Conservation (phyloP, 495 filamentous ascomycete genomes). For the Aspergillus nanangensis region DNA sequence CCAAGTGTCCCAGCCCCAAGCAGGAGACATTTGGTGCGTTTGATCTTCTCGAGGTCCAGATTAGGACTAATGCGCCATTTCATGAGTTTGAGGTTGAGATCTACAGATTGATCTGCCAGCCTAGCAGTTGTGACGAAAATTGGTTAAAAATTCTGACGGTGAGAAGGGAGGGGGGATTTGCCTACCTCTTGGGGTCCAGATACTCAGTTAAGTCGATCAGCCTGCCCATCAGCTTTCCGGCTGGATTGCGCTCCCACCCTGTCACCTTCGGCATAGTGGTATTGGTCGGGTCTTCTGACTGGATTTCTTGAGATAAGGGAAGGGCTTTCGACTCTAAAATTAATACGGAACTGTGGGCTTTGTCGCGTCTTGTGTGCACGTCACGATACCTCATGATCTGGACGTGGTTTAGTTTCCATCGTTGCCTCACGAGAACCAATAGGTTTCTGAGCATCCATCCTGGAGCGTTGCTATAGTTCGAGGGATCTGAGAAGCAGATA, state of each 20-base stretch:
- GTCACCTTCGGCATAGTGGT: slow-evolving; percentile 77
- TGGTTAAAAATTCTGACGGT: too few species aligned
- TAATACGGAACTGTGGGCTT: slow-evolving; percentile 75
- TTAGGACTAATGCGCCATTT: slow-evolving; percentile 94
- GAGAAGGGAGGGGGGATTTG: neutral
- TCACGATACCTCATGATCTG: slow-evolving; percentile 92
- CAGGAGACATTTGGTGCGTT: slow-evolving; percentile 84
- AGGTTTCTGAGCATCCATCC: slow-evolving; percentile 93
- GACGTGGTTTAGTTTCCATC: slow-evolving; percentile 71
- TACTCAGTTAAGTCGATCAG: slow-evolving; percentile 80
- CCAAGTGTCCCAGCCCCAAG: slow-evolving; percentile 95
- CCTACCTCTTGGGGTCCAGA: slow-evolving; percentile 76
- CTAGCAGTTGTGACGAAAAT: slow-evolving; percentile 24
- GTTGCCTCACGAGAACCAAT: slow-evolving; percentile 74
- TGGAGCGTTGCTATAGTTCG: slow-evolving; percentile 78
- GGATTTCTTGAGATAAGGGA: slow-evolving; percentile 13
- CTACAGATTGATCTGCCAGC: slow-evolving; percentile 92
- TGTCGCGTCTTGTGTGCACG: slow-evolving; percentile 65
- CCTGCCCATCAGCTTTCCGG: slow-evolving; percentile 69
- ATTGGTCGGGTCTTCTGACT: slow-evolving; percentile 24
- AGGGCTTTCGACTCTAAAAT: slow-evolving; percentile 52
- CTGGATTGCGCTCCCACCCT: slow-evolving; percentile 85
- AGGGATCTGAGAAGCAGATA: slow-evolving; percentile 86
- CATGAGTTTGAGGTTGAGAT: slow-evolving; percentile 96
- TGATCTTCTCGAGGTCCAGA: slow-evolving; percentile 82